These are phyloP conservation scores for Corylus avellana DNA, from an alignment of 306 rosid species.

Conservation along the genomic window DNA sequence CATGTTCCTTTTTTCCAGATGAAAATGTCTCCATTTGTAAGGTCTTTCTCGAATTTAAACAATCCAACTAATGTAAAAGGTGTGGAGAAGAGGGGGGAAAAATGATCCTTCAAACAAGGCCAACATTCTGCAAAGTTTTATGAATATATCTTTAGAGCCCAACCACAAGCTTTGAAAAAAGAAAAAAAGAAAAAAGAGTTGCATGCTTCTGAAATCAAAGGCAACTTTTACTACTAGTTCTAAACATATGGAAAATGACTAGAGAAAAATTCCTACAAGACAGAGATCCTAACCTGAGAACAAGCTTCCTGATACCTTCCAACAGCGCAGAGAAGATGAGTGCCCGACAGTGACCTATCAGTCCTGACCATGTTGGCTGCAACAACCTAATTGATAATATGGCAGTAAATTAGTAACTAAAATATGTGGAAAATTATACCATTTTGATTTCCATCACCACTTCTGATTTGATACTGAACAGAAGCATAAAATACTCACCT, in stretches of 20 bases:
- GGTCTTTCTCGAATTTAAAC: background rate
- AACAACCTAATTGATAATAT: conserved; percentile 63
- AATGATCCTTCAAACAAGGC: background rate
- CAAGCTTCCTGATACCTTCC: conserved; percentile 99
- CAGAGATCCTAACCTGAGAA: conserved; percentile 74
- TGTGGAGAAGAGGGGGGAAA: background rate
- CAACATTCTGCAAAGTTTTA: background rate
- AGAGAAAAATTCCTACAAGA: conserved; percentile 4
- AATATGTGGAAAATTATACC: conserved; percentile 22
- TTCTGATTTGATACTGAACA: conserved; percentile 27
- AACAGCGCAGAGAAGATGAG: conserved; percentile 98
- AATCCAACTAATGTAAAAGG: background rate
- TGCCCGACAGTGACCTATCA: conserved; percentile 93
- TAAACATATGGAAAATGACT: conserved; percentile 3
- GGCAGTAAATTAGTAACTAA: conserved; percentile 10
- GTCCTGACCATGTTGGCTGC: conserved; percentile 99
- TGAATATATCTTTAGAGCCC: background rate
- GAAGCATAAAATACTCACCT: conserved; percentile 58
- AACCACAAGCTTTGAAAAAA: background rate
- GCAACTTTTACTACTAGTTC: background rate
- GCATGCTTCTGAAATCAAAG: background rate
- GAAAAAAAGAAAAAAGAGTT: background rate
- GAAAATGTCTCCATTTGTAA: background rate
- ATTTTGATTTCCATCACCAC: conserved; percentile 20
- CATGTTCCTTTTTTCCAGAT: background rate